Evolutionary conservation across 164 flowering plant genomes (phyloP).

Genomic region (Piper betle): DNA sequence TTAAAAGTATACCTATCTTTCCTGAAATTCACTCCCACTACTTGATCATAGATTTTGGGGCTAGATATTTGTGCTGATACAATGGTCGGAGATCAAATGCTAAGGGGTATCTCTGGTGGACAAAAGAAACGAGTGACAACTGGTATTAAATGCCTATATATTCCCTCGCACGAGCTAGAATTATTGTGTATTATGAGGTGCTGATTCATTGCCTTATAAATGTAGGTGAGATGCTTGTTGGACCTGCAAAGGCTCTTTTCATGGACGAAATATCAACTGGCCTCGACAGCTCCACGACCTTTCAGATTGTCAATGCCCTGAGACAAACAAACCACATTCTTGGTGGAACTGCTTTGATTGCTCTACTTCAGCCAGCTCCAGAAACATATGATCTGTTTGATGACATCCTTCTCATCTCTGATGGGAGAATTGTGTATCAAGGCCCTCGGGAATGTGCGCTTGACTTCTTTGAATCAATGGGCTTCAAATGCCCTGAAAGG

Average conservation of each 20-base stretch:
- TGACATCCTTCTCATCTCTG: conserved; percentile 64
- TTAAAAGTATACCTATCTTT: not conserved
- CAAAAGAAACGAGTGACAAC: conserved; percentile 24
- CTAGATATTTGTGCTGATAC: conserved; percentile 23
- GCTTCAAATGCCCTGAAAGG: conserved; percentile 57
- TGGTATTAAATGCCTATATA: conserved; percentile 6
- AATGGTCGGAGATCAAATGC: conserved; percentile 20
- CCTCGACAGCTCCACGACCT: conserved; percentile 76
- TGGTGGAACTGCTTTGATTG: conserved; percentile 50
- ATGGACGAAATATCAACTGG: conserved; percentile 95
- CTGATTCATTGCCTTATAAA: too few relatives aligned
- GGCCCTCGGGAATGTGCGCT: conserved; percentile 60
- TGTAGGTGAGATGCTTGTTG: conserved; percentile 76
- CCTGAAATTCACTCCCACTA: not conserved
- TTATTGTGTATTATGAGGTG: not conserved
- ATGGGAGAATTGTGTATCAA: conserved; percentile 63
- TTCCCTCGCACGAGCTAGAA: not conserved
- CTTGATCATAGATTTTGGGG: conserved; percentile 14
- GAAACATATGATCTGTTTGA: conserved; percentile 71
- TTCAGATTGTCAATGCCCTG: conserved; percentile 50
- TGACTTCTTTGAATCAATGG: conserved; percentile 50
- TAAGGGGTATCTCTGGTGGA: conserved; percentile 24
- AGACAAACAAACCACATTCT: conserved; percentile 44
- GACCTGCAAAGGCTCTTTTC: conserved; percentile 57
- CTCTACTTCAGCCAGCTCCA: conserved; percentile 84